Evolutionary conservation across 2,329 filamentous ascomycete species (phyloP).

Genomic region (Diaporthe citrichinensis): DNA sequence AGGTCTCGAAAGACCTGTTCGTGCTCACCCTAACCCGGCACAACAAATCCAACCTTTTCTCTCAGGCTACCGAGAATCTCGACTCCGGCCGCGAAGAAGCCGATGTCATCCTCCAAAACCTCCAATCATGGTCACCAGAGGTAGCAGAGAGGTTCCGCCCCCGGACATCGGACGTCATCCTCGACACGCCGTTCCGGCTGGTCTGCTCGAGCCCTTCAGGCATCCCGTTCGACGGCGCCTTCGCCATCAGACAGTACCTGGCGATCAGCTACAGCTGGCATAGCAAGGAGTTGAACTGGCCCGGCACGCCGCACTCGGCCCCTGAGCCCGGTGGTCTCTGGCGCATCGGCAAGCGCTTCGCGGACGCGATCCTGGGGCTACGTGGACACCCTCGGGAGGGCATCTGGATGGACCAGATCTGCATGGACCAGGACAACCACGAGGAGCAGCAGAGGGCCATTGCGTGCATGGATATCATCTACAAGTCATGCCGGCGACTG

Average conservation of each 20-base stretch:
- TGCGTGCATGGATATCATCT: slow-evolving; percentile 2
- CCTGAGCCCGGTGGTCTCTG: neutral
- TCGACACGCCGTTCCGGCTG: neutral
- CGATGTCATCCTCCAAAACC: neutral
- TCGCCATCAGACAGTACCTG: neutral
- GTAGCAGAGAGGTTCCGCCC: neutral
- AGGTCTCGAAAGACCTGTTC: neutral
- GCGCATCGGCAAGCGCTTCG: neutral
- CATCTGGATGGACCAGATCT: slow-evolving; percentile 9
- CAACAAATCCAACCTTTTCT: slow-evolving; percentile 1
- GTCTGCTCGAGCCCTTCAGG: neutral
- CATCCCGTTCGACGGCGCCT: slow-evolving; percentile 2
- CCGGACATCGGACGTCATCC: neutral
- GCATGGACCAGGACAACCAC: neutral
- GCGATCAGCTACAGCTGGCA: slow-evolving; percentile 10
- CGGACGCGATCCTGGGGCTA: neutral
- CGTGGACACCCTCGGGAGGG: neutral
- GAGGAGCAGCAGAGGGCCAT: neutral
- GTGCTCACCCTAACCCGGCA: neutral
- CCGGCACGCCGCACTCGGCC: neutral
- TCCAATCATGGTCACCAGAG: neutral
- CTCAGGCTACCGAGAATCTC: neutral
- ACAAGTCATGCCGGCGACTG: slow-evolving; percentile 15
- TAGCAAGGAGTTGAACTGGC: neutral
- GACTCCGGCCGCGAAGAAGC: neutral